A percentile compares a stretch with the other conserved stretches of the same genome.
Conservation (phyloP, 495 filamentous ascomycete genomes). For the Tuber indicum region DNA sequence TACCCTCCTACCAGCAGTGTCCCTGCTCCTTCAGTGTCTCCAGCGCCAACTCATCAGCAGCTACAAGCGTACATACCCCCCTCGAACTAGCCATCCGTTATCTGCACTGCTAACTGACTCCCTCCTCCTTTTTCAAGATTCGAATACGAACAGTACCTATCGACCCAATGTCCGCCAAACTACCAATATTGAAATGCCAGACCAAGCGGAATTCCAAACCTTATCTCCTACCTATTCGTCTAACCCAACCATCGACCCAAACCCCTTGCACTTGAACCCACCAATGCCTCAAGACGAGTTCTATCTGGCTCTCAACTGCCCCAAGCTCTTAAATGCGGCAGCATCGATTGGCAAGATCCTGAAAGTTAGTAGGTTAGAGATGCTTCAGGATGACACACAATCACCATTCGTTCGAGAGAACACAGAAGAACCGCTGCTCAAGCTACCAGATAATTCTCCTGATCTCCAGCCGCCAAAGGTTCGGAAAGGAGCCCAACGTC, state of each 20-base stretch:
- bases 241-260: conserved; percentile 28
- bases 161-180: conserved; percentile 24
- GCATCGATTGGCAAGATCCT: conserved; percentile 35
- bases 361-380: conserved; percentile 22
- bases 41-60: conserved; percentile 26
- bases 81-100: conserved; percentile 27
- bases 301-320: conserved; percentile 34
- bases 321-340: conserved; percentile 28
- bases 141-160: conserved; percentile 30
- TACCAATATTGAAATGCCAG: conserved; percentile 17
- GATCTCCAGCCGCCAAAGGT: conserved; percentile 33
- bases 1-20: conserved; percentile 2
- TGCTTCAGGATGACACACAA: conserved; percentile 23
- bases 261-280: conserved; percentile 33
- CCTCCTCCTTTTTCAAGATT: conserved; percentile 27
- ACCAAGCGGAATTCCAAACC: conserved; percentile 13
- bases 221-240: conserved; percentile 28
- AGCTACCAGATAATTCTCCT: conserved; percentile 20
- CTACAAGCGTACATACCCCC: conserved; percentile 37
- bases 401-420: conserved; percentile 23
- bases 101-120: conserved; percentile 33
- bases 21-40: conserved; percentile 17
- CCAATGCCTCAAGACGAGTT: conserved; percentile 29
- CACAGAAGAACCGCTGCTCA: not conserved
- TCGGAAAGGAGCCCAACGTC: conserved; percentile 27